phyloP scores from a whole-genome alignment of 352 stramenopile species.

The Globisporangium canariense region DNA sequence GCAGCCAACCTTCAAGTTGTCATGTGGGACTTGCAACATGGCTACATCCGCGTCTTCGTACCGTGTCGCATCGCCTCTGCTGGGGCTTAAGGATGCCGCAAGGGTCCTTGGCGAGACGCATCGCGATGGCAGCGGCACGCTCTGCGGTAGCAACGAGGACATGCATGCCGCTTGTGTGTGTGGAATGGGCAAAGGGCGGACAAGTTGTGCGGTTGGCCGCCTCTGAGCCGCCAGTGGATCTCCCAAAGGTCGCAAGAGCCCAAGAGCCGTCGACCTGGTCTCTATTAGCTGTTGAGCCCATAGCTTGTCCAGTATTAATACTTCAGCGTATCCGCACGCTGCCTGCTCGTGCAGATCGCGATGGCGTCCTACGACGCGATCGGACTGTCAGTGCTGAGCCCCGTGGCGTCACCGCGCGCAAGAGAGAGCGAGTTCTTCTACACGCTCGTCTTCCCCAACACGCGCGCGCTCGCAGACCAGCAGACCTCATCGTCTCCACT shows the following conservation, averaged over 20 bases:
- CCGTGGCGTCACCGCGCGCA: conserved; percentile 40
- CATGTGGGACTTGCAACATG: neutral
- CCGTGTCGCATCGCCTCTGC: conserved; percentile 18
- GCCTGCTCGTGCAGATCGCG: neutral
- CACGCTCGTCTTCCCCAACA: conserved; percentile 66
- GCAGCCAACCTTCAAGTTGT: neutral
- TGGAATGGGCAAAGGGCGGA: neutral
- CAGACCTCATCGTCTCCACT: neutral
- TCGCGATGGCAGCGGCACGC: conserved; percentile 17
- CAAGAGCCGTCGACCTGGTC: neutral
- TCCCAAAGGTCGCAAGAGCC: conserved; percentile 2
- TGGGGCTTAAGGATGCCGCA: neutral
- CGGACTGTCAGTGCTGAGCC: conserved; percentile 36
- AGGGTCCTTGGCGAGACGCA: conserved; percentile 26
- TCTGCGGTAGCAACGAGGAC: conserved; percentile 28
- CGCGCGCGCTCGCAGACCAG: conserved; percentile 13
- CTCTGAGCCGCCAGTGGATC: neutral
- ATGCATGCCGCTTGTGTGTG: conserved; percentile 32
- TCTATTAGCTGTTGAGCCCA: neutral
- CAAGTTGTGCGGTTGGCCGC: neutral
- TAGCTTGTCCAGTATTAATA: neutral
- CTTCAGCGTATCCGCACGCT: neutral
- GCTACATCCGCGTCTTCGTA: conserved; percentile 11
- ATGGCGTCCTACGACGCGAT: conserved; percentile 47
- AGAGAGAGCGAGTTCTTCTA: conserved; percentile 59